phyloP scores from a whole-genome alignment of 805 yeast genomes.

The Tetrapisispora fleetii region DNA sequence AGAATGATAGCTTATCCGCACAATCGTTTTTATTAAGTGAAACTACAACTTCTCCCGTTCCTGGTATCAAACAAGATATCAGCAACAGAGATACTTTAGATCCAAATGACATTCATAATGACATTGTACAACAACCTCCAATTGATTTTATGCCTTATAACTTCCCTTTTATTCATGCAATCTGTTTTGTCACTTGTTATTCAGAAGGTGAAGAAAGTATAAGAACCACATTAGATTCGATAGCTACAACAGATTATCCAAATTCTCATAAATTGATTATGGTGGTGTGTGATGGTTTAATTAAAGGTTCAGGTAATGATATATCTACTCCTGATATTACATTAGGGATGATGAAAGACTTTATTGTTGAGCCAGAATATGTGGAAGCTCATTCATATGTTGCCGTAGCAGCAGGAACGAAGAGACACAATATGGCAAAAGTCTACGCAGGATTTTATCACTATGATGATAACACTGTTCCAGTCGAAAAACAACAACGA shows the following conservation, averaged over 20 bases:
- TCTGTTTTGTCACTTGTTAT: conserved; percentile 82
- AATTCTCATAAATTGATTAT: conserved; percentile 84
- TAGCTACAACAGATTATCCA: conserved; percentile 93
- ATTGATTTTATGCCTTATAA: conserved; percentile 78
- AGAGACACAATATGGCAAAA: conserved; percentile 96
- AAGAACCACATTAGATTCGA: conserved; percentile 80
- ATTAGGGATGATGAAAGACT: conserved; percentile 75
- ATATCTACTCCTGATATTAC: conserved; percentile 83
- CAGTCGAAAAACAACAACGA: conserved; percentile 72
- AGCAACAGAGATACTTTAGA: conserved; percentile 38
- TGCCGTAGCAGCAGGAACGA: conserved; percentile 88
- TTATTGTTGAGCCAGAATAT: conserved; percentile 59
- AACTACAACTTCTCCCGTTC: conserved; percentile 5
- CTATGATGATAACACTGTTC: conserved; percentile 67
- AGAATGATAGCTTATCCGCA: conserved; percentile 7
- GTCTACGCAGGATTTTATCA: conserved; percentile 90
- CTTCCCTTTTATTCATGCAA: conserved; percentile 64
- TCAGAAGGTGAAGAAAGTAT: conserved; percentile 85
- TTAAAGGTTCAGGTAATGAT: conserved; percentile 91
- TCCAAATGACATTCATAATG: conserved; percentile 56
- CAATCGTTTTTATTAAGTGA: conserved; percentile 12
- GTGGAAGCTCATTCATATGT: conserved; percentile 82
- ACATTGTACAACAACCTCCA: conserved; percentile 87
- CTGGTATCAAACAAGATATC: conserved; percentile 3
- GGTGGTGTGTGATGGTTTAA: conserved; percentile 85